Evolutionary conservation across 2,329 filamentous ascomycete species (phyloP).

Genomic region (Hymenoscyphus infarciens): DNA sequence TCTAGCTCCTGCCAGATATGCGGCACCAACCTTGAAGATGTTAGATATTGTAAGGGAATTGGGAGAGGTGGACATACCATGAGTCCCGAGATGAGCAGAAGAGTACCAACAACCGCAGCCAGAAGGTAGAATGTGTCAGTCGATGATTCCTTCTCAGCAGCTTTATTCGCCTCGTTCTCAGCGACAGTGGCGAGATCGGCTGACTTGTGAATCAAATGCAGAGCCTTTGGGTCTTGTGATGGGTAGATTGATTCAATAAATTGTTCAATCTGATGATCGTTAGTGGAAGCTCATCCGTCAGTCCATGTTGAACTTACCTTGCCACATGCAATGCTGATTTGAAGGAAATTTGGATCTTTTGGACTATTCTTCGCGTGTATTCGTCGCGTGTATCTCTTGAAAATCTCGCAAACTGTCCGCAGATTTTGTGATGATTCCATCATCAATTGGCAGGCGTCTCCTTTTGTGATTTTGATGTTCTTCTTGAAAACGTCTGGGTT

Average conservation of each 20-base stretch:
- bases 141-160: conserved; percentile 41
- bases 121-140: conserved; percentile 61
- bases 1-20: conserved; percentile 76
- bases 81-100: conserved; percentile 65
- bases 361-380: conserved; percentile 96
- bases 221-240: conserved; percentile 66
- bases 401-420: conserved; percentile 73
- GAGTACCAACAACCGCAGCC: conserved; percentile 60
- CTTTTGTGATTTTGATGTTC: conserved; percentile 96
- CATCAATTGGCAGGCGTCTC: conserved; percentile 89
- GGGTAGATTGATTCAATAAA: conserved; percentile 95
- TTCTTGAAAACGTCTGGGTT: conserved; percentile 82
- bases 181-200: conserved; percentile 41
- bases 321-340: conserved; percentile 86
- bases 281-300: background rate
- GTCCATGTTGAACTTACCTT: conserved; percentile 54
- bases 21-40: conserved; percentile 61
- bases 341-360: conserved; percentile 84
- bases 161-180: conserved; percentile 3
- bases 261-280: conserved; percentile 69
- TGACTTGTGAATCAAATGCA: conserved; percentile 41
- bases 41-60: conserved; percentile 16
- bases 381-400: conserved; percentile 70
- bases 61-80: conserved; percentile 63
- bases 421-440: conserved; percentile 89